phyloP scores from a whole-genome alignment of 2,329 filamentous ascomycete genomes.

The Colletotrichum sublineola region DNA sequence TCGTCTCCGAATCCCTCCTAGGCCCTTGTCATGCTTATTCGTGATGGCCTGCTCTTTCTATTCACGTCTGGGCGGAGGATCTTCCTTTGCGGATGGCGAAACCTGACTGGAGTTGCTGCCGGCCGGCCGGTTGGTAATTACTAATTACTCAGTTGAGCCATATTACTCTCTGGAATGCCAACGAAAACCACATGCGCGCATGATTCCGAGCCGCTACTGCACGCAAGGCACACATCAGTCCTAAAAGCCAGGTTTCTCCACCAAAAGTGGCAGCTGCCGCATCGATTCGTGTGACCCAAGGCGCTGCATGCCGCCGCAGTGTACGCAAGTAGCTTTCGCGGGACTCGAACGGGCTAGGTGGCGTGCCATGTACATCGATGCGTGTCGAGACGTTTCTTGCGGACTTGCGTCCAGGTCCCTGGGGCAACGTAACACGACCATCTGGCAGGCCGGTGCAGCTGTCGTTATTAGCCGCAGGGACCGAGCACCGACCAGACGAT shows the following conservation, averaged over 20 bases:
- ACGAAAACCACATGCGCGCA: conserved; percentile 9
- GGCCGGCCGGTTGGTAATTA: conserved; percentile 1
- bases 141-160: background rate
- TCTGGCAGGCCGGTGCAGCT: conserved; percentile 20
- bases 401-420: background rate
- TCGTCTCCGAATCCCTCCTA: conserved; percentile 7
- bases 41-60: conserved; percentile 6
- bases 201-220: conserved; percentile 1
- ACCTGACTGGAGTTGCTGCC: conserved; percentile 3
- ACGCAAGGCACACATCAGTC: conserved; percentile 19
- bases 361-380: conserved; percentile 8
- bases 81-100: conserved; percentile 7
- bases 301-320: background rate
- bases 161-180: conserved; percentile 5
- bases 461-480: conserved; percentile 20
- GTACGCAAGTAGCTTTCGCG: background rate
- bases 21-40: conserved; percentile 16
- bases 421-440: background rate
- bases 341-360: conserved; percentile 5
- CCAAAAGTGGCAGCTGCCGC: background rate
- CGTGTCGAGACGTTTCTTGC: background rate
- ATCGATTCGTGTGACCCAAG: background rate
- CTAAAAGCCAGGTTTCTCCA: background rate
- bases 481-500: conserved; percentile 4
- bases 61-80: background rate